These are phyloP conservation scores for Sugiyamaella novakii DNA, from an alignment of 1,139 yeast species.

Conservation along the genomic window DNA sequence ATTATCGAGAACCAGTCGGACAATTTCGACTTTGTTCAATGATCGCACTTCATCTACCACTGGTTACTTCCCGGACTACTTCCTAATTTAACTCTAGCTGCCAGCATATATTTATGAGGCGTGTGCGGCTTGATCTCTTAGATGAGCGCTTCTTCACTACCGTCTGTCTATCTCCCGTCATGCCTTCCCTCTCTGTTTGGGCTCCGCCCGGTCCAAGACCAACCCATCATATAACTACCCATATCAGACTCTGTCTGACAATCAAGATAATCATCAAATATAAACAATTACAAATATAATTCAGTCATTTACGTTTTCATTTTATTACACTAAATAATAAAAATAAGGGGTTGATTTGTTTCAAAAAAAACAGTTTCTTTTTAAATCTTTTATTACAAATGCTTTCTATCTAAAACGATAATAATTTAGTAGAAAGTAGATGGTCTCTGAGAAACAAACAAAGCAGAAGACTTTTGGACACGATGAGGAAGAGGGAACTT, in stretches of 20 bases:
- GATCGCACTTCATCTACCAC: neutral
- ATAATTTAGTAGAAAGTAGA: conserved; percentile 83
- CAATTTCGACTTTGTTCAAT: no score
- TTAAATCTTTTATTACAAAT: conserved; percentile 10
- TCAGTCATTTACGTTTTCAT: conserved; percentile 17
- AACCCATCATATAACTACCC: no score
- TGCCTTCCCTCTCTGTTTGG: no score
- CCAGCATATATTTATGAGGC: no score
- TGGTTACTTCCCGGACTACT: no score
- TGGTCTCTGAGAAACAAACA: conserved; percentile 93
- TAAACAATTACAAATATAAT: neutral
- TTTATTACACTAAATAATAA: conserved; percentile 20
- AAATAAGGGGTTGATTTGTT: conserved; percentile 7
- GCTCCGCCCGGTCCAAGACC: no score
- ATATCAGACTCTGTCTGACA: no score
- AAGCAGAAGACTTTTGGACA: conserved; percentile 84
- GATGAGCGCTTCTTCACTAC: no score
- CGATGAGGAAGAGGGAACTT: conserved; percentile 99
- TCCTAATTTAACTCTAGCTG: no score
- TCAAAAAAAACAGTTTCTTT: no score
- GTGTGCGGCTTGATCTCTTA: no score
- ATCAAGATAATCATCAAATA: neutral
- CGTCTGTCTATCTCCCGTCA: no score
- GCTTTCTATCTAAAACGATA: conserved; percentile 11
- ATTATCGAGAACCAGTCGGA: conserved; percentile 1